Base-by-base conservation (phyloP, 306 rosid genomes). In the Cicer bijugum region DNA sequence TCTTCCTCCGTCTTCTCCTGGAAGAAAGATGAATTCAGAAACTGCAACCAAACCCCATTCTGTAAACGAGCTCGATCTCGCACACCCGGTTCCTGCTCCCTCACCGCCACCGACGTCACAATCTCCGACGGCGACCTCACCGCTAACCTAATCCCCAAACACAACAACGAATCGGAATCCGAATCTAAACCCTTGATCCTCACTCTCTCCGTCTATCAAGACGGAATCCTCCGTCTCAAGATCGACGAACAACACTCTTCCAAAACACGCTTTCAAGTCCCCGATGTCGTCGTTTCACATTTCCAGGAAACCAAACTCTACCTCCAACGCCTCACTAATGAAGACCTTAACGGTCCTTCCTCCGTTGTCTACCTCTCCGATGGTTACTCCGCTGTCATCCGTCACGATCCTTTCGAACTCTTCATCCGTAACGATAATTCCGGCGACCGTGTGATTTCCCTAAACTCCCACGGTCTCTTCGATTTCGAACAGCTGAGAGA, bases 21-120 rank as follows among this genome's bases (percentile, higher is more conserved):
- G 99, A 94, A 91, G 76, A 91, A 84, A 67, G 96, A 91, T 0
- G 97, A 94, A 80, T 94, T 94, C 87, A 72, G 97, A 46, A 90
- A 71, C 90, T 94, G 99, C 64, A 67, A 91, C 74, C 93, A 94
- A 52, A 88, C 96, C 81, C 99, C 99, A 47, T 94, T 94, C 81
- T 94, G 99, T 88, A 89, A 91, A 69, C 90, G 88, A 63, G 97
- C 96, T 33, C 92, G 96, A 33, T 70, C 90, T 61, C 92, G 89
- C 63, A 80, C 79, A 6, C 90, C 96, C 0, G 88, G 84, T 44
- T 84, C 67, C 42, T 89, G 74, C 83, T 58, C 92, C 23, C 88
- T 94, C 71, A 4, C 67, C 48, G 96, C 93, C 81, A 74, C 82
- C 20, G 46, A 85, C 14, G 84, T 87, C 67, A 2, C 85, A 80